These are phyloP conservation scores for Hyparrhenia diplandra DNA, from an alignment of 176 grass and related monocot genomes.

Conservation along the genomic window DNA sequence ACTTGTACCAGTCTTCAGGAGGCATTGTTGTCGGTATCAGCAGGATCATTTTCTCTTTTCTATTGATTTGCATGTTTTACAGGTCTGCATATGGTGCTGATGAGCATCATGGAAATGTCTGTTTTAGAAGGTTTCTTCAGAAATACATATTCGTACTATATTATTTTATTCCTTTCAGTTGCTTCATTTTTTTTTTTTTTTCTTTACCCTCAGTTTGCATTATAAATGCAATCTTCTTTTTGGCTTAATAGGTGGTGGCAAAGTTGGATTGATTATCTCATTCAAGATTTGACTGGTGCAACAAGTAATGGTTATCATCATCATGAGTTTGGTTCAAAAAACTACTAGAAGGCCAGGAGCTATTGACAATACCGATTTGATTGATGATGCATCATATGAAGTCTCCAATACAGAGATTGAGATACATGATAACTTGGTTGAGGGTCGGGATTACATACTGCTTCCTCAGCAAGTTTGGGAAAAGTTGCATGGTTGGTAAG, in stretches of 20 bases:
- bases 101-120: not conserved
- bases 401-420: conserved; percentile 87
- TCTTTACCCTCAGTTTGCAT: not conserved
- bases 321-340: conserved; percentile 50
- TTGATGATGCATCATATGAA: conserved; percentile 70
- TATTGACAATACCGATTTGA: conserved; percentile 94
- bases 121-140: conserved; percentile 14
- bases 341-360: conserved; percentile 59
- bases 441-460: conserved; percentile 96
- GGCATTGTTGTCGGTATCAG: too few species aligned
- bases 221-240: conserved; percentile 17
- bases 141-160: not conserved
- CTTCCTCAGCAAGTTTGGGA: conserved; percentile 92
- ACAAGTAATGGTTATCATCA: conserved; percentile 77
- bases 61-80: not conserved
- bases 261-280: conserved; percentile 95
- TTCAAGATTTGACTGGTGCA: conserved; percentile 64
- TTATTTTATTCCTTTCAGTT: not conserved
- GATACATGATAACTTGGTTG: conserved; percentile 87
- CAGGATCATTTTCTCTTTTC: not conserved
- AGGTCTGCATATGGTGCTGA: not conserved
- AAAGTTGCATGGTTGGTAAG: conserved; percentile 81
- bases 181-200: conserved; percentile 23
- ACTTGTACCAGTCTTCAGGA: too few species aligned
- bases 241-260: conserved; percentile 90